Percentiles rank a stretch among this genome's conserved stretches.
phyloP scores from a whole-genome alignment of 2,329 filamentous ascomycete species.

The Arthrobotrys conoides region DNA sequence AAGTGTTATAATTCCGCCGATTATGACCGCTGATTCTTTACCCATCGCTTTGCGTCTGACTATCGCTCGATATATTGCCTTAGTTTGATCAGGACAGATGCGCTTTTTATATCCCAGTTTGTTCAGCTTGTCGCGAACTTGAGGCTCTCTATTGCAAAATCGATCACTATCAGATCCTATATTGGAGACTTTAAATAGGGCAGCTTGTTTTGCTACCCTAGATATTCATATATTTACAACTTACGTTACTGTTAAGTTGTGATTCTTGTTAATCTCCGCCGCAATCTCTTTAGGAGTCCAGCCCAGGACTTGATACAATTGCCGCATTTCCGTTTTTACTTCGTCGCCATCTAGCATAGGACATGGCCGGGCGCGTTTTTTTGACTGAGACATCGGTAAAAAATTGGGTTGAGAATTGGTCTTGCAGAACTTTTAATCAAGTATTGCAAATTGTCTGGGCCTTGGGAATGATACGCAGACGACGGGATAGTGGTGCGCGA shows the following conservation, averaged over 20 bases:
- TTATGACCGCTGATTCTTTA: slow-evolving; percentile 2
- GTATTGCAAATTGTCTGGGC: too few species aligned
- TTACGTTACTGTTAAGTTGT: slow-evolving; percentile 12
- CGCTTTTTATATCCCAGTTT: slow-evolving; percentile 11
- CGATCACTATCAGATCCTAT: background rate
- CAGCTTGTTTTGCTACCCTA: too few species aligned
- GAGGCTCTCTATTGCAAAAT: background rate
- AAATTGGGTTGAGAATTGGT: background rate
- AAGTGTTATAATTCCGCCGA: background rate
- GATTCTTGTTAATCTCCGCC: slow-evolving; percentile 1
- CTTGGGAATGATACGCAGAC: too few species aligned
- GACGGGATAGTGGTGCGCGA: too few species aligned
- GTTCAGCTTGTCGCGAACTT: slow-evolving; percentile 13
- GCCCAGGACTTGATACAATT: background rate
- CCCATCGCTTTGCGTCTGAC: background rate
- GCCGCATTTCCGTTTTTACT: background rate
- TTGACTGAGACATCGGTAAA: background rate
- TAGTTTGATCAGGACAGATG: background rate
- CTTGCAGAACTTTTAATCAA: background rate
- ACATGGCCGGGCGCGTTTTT: slow-evolving; percentile 4
- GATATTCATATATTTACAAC: too few species aligned
- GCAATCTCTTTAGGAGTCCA: background rate
- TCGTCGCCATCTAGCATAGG: background rate
- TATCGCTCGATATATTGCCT: background rate
- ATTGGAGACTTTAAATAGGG: background rate